Conservation (phyloP, 2,329 filamentous ascomycete species). For the Saccharata proteae region DNA sequence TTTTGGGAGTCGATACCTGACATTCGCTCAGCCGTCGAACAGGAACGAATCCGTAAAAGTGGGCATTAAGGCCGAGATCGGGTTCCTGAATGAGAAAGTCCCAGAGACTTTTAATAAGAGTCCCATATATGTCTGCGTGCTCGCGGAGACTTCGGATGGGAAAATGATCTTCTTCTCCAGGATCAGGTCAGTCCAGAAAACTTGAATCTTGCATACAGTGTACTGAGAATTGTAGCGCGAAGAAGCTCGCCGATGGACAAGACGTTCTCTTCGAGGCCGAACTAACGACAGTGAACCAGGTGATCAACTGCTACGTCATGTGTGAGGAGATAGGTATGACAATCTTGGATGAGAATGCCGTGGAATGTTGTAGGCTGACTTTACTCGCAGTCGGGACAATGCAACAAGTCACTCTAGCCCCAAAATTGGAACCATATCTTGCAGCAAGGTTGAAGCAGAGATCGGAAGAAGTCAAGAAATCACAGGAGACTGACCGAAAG, state of each 20-base stretch:
- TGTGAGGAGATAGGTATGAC: constrained; percentile 80
- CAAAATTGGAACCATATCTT: constrained; percentile 37
- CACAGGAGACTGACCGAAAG: constrained; percentile 18
- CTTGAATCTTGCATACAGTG: not conserved
- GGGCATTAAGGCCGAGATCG: constrained; percentile 53
- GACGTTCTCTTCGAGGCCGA: constrained; percentile 48
- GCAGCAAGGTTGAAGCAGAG: constrained; percentile 10
- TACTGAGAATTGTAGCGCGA: constrained; percentile 41
- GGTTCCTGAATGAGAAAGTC: constrained; percentile 55
- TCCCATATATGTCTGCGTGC: constrained; percentile 57
- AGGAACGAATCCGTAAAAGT: constrained; percentile 38
- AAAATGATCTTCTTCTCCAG: constrained; percentile 55
- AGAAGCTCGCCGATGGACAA: constrained; percentile 49
- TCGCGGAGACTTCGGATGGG: constrained; percentile 61
- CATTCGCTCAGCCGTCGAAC: constrained; percentile 9
- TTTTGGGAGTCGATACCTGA: not conserved
- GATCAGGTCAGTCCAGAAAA: constrained; percentile 32
- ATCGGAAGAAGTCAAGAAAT: constrained; percentile 15
- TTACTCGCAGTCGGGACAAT: constrained; percentile 42
- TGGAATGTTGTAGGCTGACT: constrained; percentile 10
- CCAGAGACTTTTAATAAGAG: constrained; percentile 52
- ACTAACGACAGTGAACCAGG: constrained; percentile 41
- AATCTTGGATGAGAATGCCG: constrained; percentile 10
- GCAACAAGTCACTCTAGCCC: constrained; percentile 40
- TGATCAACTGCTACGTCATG: constrained; percentile 57